Base-by-base conservation (phyloP, 148 eudicot species). In the Rhododendron griersonianum region DNA sequence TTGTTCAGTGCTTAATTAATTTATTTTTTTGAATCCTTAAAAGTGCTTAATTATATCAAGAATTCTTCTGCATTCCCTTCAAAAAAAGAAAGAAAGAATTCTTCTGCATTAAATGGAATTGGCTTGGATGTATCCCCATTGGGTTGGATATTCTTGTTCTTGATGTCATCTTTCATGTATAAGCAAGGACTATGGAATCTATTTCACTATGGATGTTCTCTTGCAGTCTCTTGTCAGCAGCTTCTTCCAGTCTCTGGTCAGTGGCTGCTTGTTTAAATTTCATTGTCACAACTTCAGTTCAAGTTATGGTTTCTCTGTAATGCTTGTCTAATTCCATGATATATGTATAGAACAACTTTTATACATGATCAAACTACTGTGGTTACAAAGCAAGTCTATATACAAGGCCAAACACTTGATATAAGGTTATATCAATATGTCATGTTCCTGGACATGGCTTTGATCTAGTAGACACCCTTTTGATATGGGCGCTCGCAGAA, bases 401-500 rank as follows among this genome's bases (percentile, higher is more conserved):
- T 35, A 74, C 78, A 74, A 28, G 4, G 35, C 75, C 75, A 7
- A 23, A 63, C 28, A 63, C 11, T 63, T 7, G 25, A 21, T 25
- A 65, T 0, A n/a, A 9, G 1, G 35, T 67, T 67, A 25, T 10
- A 35, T 35, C 37, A 35, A 35, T 35, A 25, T 15, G 9, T 73
- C 78, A 1, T 73, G 44, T 14, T 30, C 21, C 78, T 73, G 39
- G 3, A 33, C 77, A 33, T 73, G 39, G 78, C 78, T 35, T 73
- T 55, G 21, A 69, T 75, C 87, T 86, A 86, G 80, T 87, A 87
- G 39, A 90, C 91, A 82, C 94, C 92, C 21, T 28, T 53, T 41
- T 88, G 88, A 77, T 90, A 93, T 44, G 88, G 86, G 67, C 85
- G 90, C 65, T 89, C 90, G 63, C 95, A 94, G 86, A 94, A 94